Evolutionary conservation across 2,329 filamentous ascomycete genomes (phyloP), one percentile per base, ranked within the genome.

Genomic region (Hypoxylon sp.): DNA sequence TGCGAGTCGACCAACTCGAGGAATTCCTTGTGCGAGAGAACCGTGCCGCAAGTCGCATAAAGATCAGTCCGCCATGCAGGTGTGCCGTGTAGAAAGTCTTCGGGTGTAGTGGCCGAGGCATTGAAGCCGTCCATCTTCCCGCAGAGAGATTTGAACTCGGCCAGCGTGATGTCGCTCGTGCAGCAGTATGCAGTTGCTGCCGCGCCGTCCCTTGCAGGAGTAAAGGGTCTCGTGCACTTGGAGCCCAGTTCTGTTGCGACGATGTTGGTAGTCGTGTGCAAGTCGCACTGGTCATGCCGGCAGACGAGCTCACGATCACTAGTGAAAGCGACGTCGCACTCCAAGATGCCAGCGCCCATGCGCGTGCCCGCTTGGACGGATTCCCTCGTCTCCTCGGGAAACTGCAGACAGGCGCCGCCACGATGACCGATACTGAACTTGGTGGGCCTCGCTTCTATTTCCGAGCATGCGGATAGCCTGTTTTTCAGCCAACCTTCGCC

Each of bases 181-280:
- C 91, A 93, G 83, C 91, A 93, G 71, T 87, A 87, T 11, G 89
- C 90, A 15, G 80, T 83, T 1, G 91, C 91, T 0, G 82, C 74
- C 4, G 78, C 79, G 57, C 84, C 86, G 68, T 83, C 80, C 15
- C 78, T 77, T 3, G 87, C 85, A 0, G 89, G 87, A n/a, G 77
- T 79, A 78, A 92, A 92, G 0, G 88, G 89, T 57, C 79, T 76
- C 2, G 85, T 87, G 80, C 89, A 92, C 79, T 91, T 92, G 59
- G 84, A 84, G 66, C 87, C 88, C 54, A 92, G 86, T 70, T 87
- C 85, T 10, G 89, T 82, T 52, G 83, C 77, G 69, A 92, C 83
- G 75, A 92, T 90, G 80, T 92, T 87, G 75, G 89, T 91, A 7
- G 89, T 92, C 21, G 87, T 89, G 80, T 91, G 89, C 44, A 92